Evolutionary conservation across 2,329 filamentous ascomycete genomes (phyloP).

Genomic region (Trichoderma atrobrunneum): DNA sequence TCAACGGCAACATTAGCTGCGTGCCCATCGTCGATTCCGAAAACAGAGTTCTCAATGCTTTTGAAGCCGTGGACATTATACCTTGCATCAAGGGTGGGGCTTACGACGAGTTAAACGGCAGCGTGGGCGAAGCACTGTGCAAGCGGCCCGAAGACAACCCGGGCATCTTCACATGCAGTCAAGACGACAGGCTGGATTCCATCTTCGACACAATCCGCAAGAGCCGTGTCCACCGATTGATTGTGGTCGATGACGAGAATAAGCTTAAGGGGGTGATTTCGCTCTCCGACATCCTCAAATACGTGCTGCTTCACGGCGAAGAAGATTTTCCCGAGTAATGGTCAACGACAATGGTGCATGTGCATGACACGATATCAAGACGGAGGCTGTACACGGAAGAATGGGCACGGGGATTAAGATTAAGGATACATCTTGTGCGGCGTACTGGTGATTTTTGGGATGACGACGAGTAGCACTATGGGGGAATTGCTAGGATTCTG

Average conservation of each 20-base stretch:
- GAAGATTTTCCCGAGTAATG: slow-evolving; percentile 41
- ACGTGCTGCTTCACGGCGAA: slow-evolving; percentile 80
- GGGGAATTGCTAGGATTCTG: slow-evolving; percentile 14
- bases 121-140: slow-evolving; percentile 83
- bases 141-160: slow-evolving; percentile 88
- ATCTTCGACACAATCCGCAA: slow-evolving; percentile 97
- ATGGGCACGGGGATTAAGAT: background rate
- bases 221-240: slow-evolving; percentile 86
- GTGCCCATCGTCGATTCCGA: slow-evolving; percentile 87
- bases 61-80: slow-evolving; percentile 96
- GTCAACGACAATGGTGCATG: background rate
- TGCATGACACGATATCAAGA: background rate
- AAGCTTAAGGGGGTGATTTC: slow-evolving; percentile 86
- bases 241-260: slow-evolving; percentile 88
- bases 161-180: slow-evolving; percentile 92
- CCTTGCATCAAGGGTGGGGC: slow-evolving; percentile 89
- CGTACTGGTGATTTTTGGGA: slow-evolving; percentile 18
- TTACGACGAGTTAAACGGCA: slow-evolving; percentile 85
- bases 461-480: background rate
- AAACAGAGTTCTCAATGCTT: slow-evolving; percentile 82
- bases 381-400: background rate
- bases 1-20: slow-evolving; percentile 89
- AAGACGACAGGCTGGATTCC: slow-evolving; percentile 87
- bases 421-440: slow-evolving; percentile 14
- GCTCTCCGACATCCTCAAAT: slow-evolving; percentile 93